Evolutionary conservation across 768 basidiomycete genomes (phyloP).

Genomic region (Collybiopsis luxurians): DNA sequence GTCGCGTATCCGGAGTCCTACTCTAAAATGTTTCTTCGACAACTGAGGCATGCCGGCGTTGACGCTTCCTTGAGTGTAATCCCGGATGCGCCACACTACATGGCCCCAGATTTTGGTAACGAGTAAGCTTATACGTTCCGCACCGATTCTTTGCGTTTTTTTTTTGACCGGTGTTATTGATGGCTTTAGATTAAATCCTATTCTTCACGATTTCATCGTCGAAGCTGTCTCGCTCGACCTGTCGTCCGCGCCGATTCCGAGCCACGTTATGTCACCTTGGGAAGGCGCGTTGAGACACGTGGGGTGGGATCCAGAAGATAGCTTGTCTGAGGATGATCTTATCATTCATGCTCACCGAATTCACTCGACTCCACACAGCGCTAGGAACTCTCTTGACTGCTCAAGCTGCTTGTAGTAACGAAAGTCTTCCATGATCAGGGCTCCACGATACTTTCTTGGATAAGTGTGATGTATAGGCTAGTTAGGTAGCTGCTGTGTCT

Average conservation of each 20-base stretch:
- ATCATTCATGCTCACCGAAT: not conserved
- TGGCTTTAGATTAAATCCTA: slow-evolving; percentile 6
- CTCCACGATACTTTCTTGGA: too few relatives aligned
- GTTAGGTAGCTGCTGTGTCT: too few relatives aligned
- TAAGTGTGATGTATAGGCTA: too few relatives aligned
- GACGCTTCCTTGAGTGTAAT: slow-evolving; percentile 13
- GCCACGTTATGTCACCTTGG: slow-evolving; percentile 2
- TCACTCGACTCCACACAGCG: too few relatives aligned
- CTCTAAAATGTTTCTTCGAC: slow-evolving; percentile 13
- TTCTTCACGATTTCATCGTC: slow-evolving; percentile 1
- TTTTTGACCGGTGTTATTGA: too few relatives aligned
- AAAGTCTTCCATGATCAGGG: too few relatives aligned
- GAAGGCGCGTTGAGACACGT: not conserved
- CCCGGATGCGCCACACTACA: slow-evolving; percentile 17
- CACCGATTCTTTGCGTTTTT: not conserved
- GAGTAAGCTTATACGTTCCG: slow-evolving; percentile 4
- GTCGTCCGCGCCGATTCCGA: not conserved
- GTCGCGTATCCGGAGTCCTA: slow-evolving; percentile 18
- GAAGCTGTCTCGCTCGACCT: not conserved
- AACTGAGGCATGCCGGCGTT: slow-evolving; percentile 19
- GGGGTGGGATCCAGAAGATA: not conserved
- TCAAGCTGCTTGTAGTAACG: too few relatives aligned
- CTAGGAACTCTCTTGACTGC: too few relatives aligned
- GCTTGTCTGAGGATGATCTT: not conserved
- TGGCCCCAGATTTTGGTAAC: slow-evolving; percentile 11